Base-by-base conservation (phyloP, 805 yeast species). In the Candida rishiriensis region DNA sequence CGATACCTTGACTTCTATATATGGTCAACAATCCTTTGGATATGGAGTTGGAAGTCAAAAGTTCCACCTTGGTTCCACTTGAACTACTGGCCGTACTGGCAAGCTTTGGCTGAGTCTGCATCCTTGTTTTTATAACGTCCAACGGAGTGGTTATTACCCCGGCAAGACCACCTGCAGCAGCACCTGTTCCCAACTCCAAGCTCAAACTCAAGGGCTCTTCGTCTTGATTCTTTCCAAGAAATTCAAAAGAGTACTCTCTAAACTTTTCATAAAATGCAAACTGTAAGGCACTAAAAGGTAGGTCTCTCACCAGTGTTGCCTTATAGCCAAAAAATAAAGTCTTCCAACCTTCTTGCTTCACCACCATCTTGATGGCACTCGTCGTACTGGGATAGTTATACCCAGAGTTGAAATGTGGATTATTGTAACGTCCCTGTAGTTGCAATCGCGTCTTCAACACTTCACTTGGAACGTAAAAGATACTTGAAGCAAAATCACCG, bases 201-300 rank as follows among this genome's bases (percentile, higher is more conserved):
- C 71, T 42, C 8, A 84, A 64, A 1, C 84, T 75, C 42, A 86
- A 63, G 3, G 48, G 47, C 31, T 56, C 59, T 32, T 49, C 49
- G 1, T 50, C 54, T 8, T 46, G 38, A n/a, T 41, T 39, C 36
- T 44, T 81, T 15, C 56, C 49, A 9, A 60, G 45, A 10, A 70
- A 42, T 3, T 47, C 40, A 47, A 69, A 81, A 1, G 91, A 88
- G 55, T 68, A 64, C 49, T 76, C 73, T 56, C 95, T 72, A 53
- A 85, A 83, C 59, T 79, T 78, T 64, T 93, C 99, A 65, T 93
- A 93, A 56, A 93, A 91, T 39, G 98, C 96, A 69, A 93, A 85
- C 61, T 93, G 99, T 41, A 93, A 72, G 1, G 97, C 98, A 53
- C 96, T 85, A 65, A 93, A 93, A 7, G 99, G 99, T 53, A 93